Evolutionary conservation across 75 land plant genomes (phyloP).

Genomic region (Isoetes taiwanensis): DNA sequence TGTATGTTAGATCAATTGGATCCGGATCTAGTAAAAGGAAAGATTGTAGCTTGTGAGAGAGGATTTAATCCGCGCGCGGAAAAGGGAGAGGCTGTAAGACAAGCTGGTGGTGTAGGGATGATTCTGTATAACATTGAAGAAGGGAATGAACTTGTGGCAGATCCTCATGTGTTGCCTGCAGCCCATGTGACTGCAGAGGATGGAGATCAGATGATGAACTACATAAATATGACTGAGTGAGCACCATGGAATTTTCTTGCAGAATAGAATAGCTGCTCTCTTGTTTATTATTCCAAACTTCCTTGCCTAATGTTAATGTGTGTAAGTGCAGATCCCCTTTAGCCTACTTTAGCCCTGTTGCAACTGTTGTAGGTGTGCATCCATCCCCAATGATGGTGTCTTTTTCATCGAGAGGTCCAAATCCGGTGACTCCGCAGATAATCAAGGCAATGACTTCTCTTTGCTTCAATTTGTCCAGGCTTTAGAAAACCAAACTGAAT

Average conservation of each 20-base stretch:
- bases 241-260: too few species aligned
- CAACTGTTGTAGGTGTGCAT: too few species aligned
- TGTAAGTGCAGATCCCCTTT: slow-evolving; percentile 22
- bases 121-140: background rate
- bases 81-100: background rate
- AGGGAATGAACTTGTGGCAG: slow-evolving; percentile 12
- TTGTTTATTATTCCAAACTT: background rate
- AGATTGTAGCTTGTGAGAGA: background rate
- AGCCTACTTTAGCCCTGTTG: slow-evolving; percentile 22
- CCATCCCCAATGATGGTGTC: too few species aligned
- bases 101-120: slow-evolving; percentile 2
- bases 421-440: slow-evolving; percentile 16
- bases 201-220: slow-evolving; percentile 19
- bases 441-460: too few species aligned
- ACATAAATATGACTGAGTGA: slow-evolving; percentile 33
- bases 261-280: background rate
- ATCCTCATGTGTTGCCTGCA: slow-evolving; percentile 47
- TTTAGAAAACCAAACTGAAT: too few species aligned
- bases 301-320: too few species aligned
- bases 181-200: slow-evolving; percentile 25
- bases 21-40: background rate
- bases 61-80: background rate
- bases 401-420: background rate
- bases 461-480: too few species aligned
- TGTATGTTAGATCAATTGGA: background rate